Base-by-base conservation (phyloP, 176 grass and related monocot species). In the Avena eriantha region DNA sequence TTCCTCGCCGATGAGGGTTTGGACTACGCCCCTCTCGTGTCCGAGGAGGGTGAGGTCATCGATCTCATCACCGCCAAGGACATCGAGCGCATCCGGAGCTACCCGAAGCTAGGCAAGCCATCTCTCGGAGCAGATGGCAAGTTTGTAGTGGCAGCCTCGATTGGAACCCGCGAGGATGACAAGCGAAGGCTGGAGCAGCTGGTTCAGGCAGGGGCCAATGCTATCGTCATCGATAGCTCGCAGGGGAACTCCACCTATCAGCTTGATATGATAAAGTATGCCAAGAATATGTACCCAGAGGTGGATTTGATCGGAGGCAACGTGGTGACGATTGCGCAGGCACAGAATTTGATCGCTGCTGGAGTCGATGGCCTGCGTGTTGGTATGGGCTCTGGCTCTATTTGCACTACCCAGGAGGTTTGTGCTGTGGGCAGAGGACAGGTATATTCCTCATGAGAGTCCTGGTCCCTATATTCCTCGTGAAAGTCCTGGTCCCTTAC, bases 231-330 rank as follows among this genome's bases (percentile, higher is more conserved):
- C 45, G 96, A 98, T 91, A 98, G 96, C 41, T 98, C 96, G 1
- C 96, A 98, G 73, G 96, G 93, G 45, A 96, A 98, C 83, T 98
- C 96, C 6, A 86, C 87, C 59, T 98, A 96, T n/a, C 96, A 98
- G 86, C 69, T 98, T 21, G 92, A 96, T 7, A 89, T 96, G 96
- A 98, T 98, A 29, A 98, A 94, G 77, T 85, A 88, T 89, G 87
- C 79, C 0, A 98, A 98, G 88, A 90, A 76, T 68, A 82, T 82
- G 84, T 96, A 88, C 13, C 87, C 93, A 0, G 86, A 91, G 31
- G 89, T 98, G 59, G 96, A 98, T 88, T 56, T 95, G 73, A 93
- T 98, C 17, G 93, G 90, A 19, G 96, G 96, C 18, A 98, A 98
- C 82, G 96, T 96, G 18, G 96, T 98, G 69, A 96, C 96, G 0